phyloP scores from a whole-genome alignment of 495 filamentous ascomycete genomes.

The Bathelium albidoporum region DNA sequence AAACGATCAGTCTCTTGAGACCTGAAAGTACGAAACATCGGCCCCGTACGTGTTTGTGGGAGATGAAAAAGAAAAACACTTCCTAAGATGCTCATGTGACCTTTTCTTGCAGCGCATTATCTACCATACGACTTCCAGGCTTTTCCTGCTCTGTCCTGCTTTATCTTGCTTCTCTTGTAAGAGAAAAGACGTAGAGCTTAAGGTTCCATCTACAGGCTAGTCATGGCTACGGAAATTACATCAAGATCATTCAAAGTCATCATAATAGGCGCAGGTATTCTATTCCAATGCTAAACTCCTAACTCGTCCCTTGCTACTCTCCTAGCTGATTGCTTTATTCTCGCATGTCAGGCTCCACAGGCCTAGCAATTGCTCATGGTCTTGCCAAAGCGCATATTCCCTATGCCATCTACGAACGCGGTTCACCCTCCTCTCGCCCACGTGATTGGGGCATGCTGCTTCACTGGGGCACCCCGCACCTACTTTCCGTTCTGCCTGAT shows the following conservation, averaged over 20 bases:
- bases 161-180: too few species aligned
- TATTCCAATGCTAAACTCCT: background rate
- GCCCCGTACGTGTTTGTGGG: too few species aligned
- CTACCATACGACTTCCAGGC: too few species aligned
- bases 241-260: background rate
- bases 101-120: too few species aligned
- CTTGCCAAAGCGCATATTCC: background rate
- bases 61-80: too few species aligned
- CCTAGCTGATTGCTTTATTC: background rate
- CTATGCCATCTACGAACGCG: background rate
- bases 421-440: background rate
- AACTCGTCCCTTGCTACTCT: background rate
- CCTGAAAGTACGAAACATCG: too few species aligned
- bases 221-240: background rate
- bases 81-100: too few species aligned
- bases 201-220: background rate
- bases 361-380: background rate
- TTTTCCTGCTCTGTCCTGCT: too few species aligned
- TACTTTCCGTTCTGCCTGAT: background rate
- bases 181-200: too few species aligned
- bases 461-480: background rate
- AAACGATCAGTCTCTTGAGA: too few species aligned
- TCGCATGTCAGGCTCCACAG: background rate
- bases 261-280: background rate
- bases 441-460: background rate